Evolutionary conservation across 192 early-diverging fungal species (phyloP), one percentile per base, ranked within the genome.

Genomic region (Umbelopsis isabellina): DNA sequence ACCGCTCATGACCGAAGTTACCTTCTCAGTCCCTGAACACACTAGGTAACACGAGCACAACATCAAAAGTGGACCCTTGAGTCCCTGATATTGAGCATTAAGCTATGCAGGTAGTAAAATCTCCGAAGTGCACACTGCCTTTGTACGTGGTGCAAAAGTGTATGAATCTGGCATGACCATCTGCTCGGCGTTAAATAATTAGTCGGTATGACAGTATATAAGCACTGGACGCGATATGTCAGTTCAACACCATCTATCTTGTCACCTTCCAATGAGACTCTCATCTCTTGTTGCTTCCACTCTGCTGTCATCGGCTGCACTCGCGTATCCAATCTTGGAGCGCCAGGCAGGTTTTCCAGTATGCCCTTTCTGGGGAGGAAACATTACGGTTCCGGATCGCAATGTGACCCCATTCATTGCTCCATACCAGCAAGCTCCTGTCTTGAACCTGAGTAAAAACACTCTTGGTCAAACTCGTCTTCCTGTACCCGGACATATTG

Each of bases 361-460:
- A 11, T 61, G 55, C n/a, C 9, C 25, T 8, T 61, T 61, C 30
- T 61, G 55, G 55, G 55, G 55, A 61, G 55, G 55, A 61, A 33
- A 61, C 7, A 61, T 61, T n/a, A 61, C 55, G 27, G 55, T 61
- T 11, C 55, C 55, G 11, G 55, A 61, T 18, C 55, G 55, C 33
- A 25, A 25, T 27, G 27, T 35, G 7, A 61, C 55, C 33, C 13
- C 55, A 4, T 61, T 61, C 15, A 61, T 35, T 25, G 55, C 30
- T 6, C 55, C 55, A 1, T 61, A 37, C 13, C 55, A 61, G 25
- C 55, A 61, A 15, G 11, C 55, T 33, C 55, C 55, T 13, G 55
- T 61, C 2, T 61, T 61, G 27, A 61, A 6, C 13, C 18, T 61
- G 27, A 4, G 25, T 8, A 61, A 61, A 25, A 61, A 61, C 16